Base-by-base conservation (phyloP, 306 rosid genomes). In the Vigna hirtella region DNA sequence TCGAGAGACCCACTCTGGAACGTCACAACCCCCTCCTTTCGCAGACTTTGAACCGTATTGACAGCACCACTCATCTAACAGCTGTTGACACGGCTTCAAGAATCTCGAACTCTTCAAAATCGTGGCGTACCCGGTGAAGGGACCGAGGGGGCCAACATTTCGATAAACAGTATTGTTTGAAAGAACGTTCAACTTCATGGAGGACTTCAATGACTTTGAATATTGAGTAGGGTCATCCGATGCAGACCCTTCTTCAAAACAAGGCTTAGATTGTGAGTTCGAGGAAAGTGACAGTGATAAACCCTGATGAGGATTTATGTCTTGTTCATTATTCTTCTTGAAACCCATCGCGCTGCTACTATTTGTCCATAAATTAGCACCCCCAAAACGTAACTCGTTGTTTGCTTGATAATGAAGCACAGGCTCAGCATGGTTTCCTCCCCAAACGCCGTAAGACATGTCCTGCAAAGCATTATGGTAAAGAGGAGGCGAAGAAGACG, bases 81-180 rank as follows among this genome's bases (percentile, higher is more conserved):
- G 30, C 66, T 82, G 83, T 22, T 95, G 96, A 8, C 97, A 93
- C 0, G 97, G 97, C 70, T 75, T 88, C 77, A 93, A 83, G 81
- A 87, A 93, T 80, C 81, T 93, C 2, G 99, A 95, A 76, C 83
- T 86, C 86, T 90, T 95, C 18, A 95, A 73, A 80, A 95, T 93
- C 3, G 89, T 85, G 4, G 99, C 93, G 11, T 95, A 95, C 4
- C 99, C 99, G 1, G 97, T 95, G 83, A 95, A 95, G 15, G 99
- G 99, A 26, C 99, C 99, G 5, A 95, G 93, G 1, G 99, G 99
- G 0, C 98, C 99, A 2, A 88, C 81, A 71, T 62, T 87, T 42
- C 93, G 50, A 38, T 74, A 84, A 70, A 47, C 16, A 61, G 50
- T 20, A 59, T 66, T 66, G 30, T 59, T 84, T 5, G 72, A 4